Conservation (phyloP, 768 basidiomycete species). For the Coprinopsis marcescibilis region DNA sequence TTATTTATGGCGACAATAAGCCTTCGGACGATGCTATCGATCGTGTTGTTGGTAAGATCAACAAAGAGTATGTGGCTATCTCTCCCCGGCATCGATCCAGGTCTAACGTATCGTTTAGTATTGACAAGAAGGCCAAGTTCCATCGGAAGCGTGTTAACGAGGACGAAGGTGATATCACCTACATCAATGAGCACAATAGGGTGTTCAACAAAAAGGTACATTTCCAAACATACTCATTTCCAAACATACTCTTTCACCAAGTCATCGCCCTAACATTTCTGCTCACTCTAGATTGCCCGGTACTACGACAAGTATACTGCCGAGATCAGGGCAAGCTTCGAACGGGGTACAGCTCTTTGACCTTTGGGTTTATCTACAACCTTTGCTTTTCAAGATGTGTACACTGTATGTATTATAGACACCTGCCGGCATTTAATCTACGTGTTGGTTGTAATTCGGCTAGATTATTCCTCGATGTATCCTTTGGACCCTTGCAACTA, state of each 20-base stretch:
- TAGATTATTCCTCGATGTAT: no score
- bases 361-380: neutral
- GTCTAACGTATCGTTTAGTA: slow-evolving; percentile 35
- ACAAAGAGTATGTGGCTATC: slow-evolving; percentile 69
- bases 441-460: no score
- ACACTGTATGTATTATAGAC: slow-evolving; percentile 8
- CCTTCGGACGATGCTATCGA: slow-evolving; percentile 96
- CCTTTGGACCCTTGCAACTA: no score
- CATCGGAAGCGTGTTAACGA: slow-evolving; percentile 87
- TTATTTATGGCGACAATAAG: slow-evolving; percentile 93
- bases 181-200: slow-evolving; percentile 97
- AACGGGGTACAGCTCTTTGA: slow-evolving; percentile 89
- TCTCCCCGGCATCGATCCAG: neutral
- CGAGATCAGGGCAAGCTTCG: slow-evolving; percentile 96
- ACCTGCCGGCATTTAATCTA: no score
- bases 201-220: slow-evolving; percentile 96
- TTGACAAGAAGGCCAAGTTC: slow-evolving; percentile 87
- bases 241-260: neutral
- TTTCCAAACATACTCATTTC: no score
- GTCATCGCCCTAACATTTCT: neutral
- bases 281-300: slow-evolving; percentile 70
- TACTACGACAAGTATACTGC: slow-evolving; percentile 97
- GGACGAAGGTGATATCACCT: slow-evolving; percentile 93
- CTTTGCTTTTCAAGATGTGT: neutral
- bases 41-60: slow-evolving; percentile 84